phyloP scores from a whole-genome alignment of 2,329 filamentous ascomycete genomes.

The Xylaria sp. region DNA sequence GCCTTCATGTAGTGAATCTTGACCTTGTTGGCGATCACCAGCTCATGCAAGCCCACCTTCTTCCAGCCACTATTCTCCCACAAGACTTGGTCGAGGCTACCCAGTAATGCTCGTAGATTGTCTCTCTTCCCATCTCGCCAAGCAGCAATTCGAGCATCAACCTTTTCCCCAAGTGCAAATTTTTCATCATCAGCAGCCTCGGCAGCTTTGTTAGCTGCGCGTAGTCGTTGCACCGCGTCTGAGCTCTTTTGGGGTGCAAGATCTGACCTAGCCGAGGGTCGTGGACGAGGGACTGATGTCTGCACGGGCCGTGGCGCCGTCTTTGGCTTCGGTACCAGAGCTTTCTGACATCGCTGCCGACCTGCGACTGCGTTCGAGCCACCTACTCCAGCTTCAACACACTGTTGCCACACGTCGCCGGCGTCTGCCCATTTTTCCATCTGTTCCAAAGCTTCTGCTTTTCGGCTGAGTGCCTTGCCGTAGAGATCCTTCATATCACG shows the following conservation, averaged over 20 bases:
- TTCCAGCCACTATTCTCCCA: slow-evolving; percentile 97
- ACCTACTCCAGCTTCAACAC: slow-evolving; percentile 85
- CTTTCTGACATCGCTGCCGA: slow-evolving; percentile 86
- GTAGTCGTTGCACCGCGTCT: slow-evolving; percentile 81
- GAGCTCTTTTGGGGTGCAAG: slow-evolving; percentile 59
- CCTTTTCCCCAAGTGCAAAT: slow-evolving; percentile 83
- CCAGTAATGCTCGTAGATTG: slow-evolving; percentile 85
- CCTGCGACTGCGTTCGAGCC: slow-evolving; percentile 83
- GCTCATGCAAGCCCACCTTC: slow-evolving; percentile 90
- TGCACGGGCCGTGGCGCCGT: slow-evolving; percentile 52
- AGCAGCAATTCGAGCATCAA: slow-evolving; percentile 76
- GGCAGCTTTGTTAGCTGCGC: slow-evolving; percentile 83
- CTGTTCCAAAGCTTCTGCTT: slow-evolving; percentile 93
- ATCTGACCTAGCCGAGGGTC: slow-evolving; percentile 46
- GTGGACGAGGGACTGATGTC: slow-evolving; percentile 51
- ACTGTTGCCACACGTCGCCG: slow-evolving; percentile 76
- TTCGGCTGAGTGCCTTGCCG: slow-evolving; percentile 90
- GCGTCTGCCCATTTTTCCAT: slow-evolving; percentile 95
- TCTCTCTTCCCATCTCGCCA: slow-evolving; percentile 95
- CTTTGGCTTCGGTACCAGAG: slow-evolving; percentile 72
- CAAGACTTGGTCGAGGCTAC: slow-evolving; percentile 84
- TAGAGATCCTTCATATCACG: slow-evolving; percentile 94
- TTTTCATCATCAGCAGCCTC: slow-evolving; percentile 91
- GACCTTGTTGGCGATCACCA: slow-evolving; percentile 91
- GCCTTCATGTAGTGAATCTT: slow-evolving; percentile 99